These are phyloP conservation scores for Pueraria montana DNA, from an alignment of 306 rosid species.

Conservation along the genomic window DNA sequence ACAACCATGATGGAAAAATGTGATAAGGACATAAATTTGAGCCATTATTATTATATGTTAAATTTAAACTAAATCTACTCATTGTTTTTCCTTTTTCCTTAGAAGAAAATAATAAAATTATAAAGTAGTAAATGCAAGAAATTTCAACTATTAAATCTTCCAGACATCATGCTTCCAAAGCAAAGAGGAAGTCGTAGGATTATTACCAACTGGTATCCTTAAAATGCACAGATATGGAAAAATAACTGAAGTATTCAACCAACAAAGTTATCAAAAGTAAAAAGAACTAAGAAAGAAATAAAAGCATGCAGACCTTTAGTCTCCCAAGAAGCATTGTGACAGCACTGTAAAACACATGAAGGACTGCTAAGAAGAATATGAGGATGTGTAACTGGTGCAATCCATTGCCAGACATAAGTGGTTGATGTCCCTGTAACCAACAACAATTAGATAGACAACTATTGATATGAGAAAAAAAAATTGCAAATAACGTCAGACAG, in stretches of 20 bases:
- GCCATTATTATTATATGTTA: not conserved
- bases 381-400: slow-evolving; percentile 97
- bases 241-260: slow-evolving; percentile 17
- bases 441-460: slow-evolving; percentile 34
- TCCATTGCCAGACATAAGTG: slow-evolving; percentile 79
- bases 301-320: slow-evolving; percentile 69
- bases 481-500: not conserved
- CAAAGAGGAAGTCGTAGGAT: not conserved
- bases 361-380: slow-evolving; percentile 90
- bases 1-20: not conserved
- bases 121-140: slow-evolving; percentile 7
- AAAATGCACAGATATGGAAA: slow-evolving; percentile 1
- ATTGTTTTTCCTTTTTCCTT: not conserved
- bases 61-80: not conserved
- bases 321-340: slow-evolving; percentile 98
- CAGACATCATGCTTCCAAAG: slow-evolving; percentile 9
- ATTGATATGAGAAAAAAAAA: slow-evolving; percentile 2
- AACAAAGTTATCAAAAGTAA: not conserved
- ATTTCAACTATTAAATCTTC: slow-evolving; percentile 10
- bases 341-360: slow-evolving; percentile 88
- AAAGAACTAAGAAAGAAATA: not conserved
- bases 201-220: not conserved
- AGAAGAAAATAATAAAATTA: slow-evolving; percentile 22
- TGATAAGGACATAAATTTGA: not conserved
- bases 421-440: slow-evolving; percentile 71